Evolutionary conservation across 208 protist species (phyloP).

Genomic region (Leishmania lainsoni): DNA sequence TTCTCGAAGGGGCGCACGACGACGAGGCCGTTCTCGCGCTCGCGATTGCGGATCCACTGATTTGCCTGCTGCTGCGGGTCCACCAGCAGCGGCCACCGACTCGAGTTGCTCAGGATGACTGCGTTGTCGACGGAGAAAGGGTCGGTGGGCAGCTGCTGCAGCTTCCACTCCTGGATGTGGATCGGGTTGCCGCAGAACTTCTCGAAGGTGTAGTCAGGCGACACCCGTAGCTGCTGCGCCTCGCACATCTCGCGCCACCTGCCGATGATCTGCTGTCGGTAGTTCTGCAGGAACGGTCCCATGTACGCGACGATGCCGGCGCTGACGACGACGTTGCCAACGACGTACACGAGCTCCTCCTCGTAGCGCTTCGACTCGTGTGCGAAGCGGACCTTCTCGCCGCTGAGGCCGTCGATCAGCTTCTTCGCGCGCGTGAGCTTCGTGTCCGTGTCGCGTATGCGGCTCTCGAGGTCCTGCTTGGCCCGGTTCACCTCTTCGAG

Average conservation of each 20-base stretch:
- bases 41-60: conserved; percentile 93
- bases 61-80: conserved; percentile 96
- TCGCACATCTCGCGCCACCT: conserved; percentile 83
- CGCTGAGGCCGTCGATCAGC: conserved; percentile 94
- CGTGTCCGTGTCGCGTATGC: conserved; percentile 93
- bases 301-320: conserved; percentile 96
- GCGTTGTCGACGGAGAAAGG: conserved; percentile 95
- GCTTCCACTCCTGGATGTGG: conserved; percentile 93
- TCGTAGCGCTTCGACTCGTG: conserved; percentile 81
- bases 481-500: conserved; percentile 87
- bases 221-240: conserved; percentile 72
- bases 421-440: conserved; percentile 95
- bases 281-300: conserved; percentile 95
- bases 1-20: conserved; percentile 81
- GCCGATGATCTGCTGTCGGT: conserved; percentile 74
- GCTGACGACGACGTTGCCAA: conserved; percentile 95
- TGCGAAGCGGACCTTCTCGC: conserved; percentile 94
- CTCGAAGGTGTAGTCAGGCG: conserved; percentile 84
- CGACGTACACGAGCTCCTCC: conserved; percentile 84
- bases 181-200: conserved; percentile 91
- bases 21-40: conserved; percentile 86
- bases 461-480: conserved; percentile 92
- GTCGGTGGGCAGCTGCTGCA: conserved; percentile 93
- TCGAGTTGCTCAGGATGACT: conserved; percentile 91
- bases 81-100: conserved; percentile 93